Base-by-base conservation (phyloP, 768 basidiomycete genomes). In the Multifurca ochricompacta region DNA sequence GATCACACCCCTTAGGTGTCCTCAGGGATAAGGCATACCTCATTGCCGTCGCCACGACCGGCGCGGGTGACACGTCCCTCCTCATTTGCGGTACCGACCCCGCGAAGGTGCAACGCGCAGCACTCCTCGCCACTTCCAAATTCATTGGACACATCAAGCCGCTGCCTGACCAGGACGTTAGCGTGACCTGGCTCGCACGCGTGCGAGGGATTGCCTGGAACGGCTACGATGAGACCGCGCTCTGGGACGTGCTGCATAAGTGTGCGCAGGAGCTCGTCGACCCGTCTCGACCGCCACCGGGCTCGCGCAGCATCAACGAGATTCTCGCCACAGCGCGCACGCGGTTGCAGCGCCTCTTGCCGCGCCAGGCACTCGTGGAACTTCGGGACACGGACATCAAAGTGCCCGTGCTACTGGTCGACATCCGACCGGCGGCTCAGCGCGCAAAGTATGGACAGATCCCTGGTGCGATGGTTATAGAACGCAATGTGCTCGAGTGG, bases 401-500 rank as follows among this genome's bases (percentile, higher is more conserved):
- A 4, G 80, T 79, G 36, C 85, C 87, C 1, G 82, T 81, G 1
- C 77, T 89, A 51, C 73, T 91, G 37, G 87, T 91, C 6, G 88
- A 90, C 65, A 88, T 90, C 48, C 81, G 88, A 6, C 78, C 86
- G 0, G 77, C 73, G 35, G 74, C 73, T 5, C 79, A 87, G 65
- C 76, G 88, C 14, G 72, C 73, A 5, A 65, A 64, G 43, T 70
- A 77, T 30, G 88, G 88, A 0, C 74, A 69, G 0, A 83, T 90
- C 51, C 73, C 73, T 7, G 85, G 87, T 0, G 77, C 86, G n/a
- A 69, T 89, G 51, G 69, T 85, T 50, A 77, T 90, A 53, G 87
- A 89, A 62, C 76, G 87, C 21, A 89, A 86, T 63, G 77, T 81
- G 5, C 74, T 91, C 49, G 88, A 91, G 66, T 88, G 86, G 85